These are phyloP conservation scores for Athelia sp. DNA, from an alignment of 1,284 basidiomycete species.

Conservation along the genomic window DNA sequence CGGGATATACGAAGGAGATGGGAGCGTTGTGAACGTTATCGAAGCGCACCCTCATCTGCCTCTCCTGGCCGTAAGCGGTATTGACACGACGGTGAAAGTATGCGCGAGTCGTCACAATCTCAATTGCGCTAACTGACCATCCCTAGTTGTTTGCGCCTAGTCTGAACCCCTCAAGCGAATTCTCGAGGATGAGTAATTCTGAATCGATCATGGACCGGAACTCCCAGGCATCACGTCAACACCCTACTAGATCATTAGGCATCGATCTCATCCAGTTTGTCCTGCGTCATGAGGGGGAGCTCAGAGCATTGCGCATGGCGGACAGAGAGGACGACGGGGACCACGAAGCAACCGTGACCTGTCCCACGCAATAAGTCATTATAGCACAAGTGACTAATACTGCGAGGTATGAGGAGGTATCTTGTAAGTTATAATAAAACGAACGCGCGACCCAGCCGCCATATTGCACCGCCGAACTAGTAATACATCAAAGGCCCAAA, in stretches of 20 bases:
- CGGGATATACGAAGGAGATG: constrained; percentile 83
- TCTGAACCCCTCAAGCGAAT: constrained; percentile 30
- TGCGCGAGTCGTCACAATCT: constrained; percentile 8
- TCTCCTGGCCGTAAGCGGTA: constrained; percentile 82
- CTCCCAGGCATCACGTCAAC: constrained; percentile 24
- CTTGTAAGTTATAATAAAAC: no score
- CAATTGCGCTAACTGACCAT: constrained; percentile 1
- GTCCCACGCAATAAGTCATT: no score
- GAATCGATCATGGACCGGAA: constrained; percentile 54
- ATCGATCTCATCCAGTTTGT: neutral
- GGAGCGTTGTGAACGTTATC: constrained; percentile 80
- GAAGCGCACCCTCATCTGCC: constrained; percentile 82
- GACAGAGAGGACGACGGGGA: neutral
- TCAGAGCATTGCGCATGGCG: neutral
- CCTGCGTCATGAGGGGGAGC: neutral
- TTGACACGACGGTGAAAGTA: constrained; percentile 86
- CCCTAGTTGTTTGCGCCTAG: constrained; percentile 68
- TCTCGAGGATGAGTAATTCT: constrained; percentile 49
- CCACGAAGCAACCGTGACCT: neutral
- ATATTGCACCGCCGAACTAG: no score
- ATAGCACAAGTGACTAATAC: no score
- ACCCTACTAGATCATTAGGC: neutral
- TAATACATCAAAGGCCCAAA: no score
- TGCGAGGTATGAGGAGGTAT: no score
- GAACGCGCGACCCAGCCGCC: no score